phyloP scores from a whole-genome alignment of 2,329 filamentous ascomycete species.

The Fusarium mangiferae region DNA sequence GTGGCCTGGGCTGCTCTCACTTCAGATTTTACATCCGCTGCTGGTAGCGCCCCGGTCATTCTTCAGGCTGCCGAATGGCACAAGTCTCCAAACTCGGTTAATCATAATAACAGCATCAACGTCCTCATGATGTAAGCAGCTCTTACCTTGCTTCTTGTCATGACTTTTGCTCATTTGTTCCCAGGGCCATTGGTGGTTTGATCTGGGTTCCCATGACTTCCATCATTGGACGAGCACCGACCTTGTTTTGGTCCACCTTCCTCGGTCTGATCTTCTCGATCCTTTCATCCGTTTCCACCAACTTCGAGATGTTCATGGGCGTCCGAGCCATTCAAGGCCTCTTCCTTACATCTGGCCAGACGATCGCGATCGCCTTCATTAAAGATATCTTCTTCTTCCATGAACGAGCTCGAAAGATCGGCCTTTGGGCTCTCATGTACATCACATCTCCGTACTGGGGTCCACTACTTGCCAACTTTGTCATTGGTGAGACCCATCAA shows the following conservation, averaged over 20 bases:
- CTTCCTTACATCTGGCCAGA: conserved; percentile 58
- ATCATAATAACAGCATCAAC: conserved; percentile 33
- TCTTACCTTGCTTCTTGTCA: neutral
- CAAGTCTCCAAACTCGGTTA: conserved; percentile 3
- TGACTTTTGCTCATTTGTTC: neutral
- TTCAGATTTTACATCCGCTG: conserved; percentile 33
- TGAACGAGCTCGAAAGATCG: conserved; percentile 62
- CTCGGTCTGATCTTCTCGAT: conserved; percentile 31
- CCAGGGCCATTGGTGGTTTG: conserved; percentile 23
- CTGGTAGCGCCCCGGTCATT: conserved; percentile 30
- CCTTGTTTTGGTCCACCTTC: conserved; percentile 32
- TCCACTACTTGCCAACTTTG: conserved; percentile 59
- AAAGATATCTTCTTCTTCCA: conserved; percentile 71
- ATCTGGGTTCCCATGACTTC: conserved; percentile 37
- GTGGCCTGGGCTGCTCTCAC: conserved; percentile 31
- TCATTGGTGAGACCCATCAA: conserved; percentile 53
- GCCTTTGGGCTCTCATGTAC: conserved; percentile 57
- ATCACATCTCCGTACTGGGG: conserved; percentile 57
- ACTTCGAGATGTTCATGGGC: conserved; percentile 21
- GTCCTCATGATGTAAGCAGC: conserved; percentile 18
- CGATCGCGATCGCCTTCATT: conserved; percentile 61
- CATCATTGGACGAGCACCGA: conserved; percentile 31
- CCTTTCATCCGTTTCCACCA: conserved; percentile 4
- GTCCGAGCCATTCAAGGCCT: conserved; percentile 48
- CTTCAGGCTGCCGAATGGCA: conserved; percentile 34